Base-by-base conservation (phyloP, 352 stramenopile species). In the Pythium sp. region DNA sequence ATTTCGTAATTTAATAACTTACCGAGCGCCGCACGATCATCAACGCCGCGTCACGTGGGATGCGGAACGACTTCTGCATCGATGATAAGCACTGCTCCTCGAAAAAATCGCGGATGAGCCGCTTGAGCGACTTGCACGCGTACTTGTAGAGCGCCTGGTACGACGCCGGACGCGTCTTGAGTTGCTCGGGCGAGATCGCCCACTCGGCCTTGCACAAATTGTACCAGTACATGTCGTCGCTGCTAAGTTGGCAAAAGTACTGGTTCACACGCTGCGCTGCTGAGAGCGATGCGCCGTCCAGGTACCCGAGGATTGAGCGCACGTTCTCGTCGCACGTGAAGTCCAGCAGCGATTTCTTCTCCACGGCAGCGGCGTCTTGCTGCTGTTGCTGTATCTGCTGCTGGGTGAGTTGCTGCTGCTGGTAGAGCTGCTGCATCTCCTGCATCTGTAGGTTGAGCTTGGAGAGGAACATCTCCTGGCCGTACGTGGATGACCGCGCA, bases 81-180 rank as follows among this genome's bases (percentile, higher is more conserved):
- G 86, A 90, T 59, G 69, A 60, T 11, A 94, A 75, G 46, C 86
- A 91, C 65, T 94, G 86, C 72, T 94, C 86, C 61, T 94, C 76
- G 65, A 94, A 79, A 36, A 90, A 85, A 36, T 94, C 86, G 43
- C 84, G 84, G n/a, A 94, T 85, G 20, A 94, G 73, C 47, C 69
- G 72, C 72, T 89, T 82, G 36, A 94, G 77, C 64, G 86, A 93
- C 67, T 84, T 77, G 47, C 80, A 84, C 46, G 87, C 78, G 66
- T 86, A 84, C 68, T 90, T 87, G 77, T 95, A 95, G 54, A 95
- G 77, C 64, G 80, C 75, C 69, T 86, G 80, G 66, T 87, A 91
- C 47, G 80, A 90, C 60, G 84, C 80, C 20, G 84, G 86, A 3
- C 75, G 77, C 68, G 73, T 72, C 15, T 71, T 53, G 30, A 95